These are phyloP conservation scores for Monosporascus cannonballus DNA, from an alignment of 2,329 filamentous ascomycete genomes.

Conservation along the genomic window DNA sequence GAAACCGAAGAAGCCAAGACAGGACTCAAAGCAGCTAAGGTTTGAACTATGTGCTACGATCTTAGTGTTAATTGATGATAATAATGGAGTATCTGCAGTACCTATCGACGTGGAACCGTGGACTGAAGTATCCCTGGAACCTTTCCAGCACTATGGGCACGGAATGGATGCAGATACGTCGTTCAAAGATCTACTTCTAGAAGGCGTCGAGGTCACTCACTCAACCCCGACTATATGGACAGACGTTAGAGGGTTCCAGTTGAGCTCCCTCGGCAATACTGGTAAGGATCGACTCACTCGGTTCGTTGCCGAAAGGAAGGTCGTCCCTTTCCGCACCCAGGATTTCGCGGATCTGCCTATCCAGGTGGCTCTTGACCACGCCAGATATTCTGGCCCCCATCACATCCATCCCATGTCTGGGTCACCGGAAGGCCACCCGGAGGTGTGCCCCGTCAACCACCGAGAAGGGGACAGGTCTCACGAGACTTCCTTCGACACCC, in stretches of 20 bases:
- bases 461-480: slow-evolving; percentile 57
- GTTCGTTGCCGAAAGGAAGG: slow-evolving; percentile 70
- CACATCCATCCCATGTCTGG: slow-evolving; percentile 79
- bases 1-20: slow-evolving; percentile 24
- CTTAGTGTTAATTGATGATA: slow-evolving; percentile 12
- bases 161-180: slow-evolving; percentile 66
- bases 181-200: slow-evolving; percentile 62
- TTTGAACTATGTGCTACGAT: not conserved
- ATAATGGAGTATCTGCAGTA: slow-evolving; percentile 59
- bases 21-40: slow-evolving; percentile 20
- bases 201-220: slow-evolving; percentile 46
- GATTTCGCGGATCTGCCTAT: slow-evolving; percentile 68
- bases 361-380: slow-evolving; percentile 60
- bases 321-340: slow-evolving; percentile 72
- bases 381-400: slow-evolving; percentile 71
- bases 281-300: slow-evolving; percentile 74
- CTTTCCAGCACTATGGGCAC: slow-evolving; percentile 69
- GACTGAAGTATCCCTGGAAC: slow-evolving; percentile 58
- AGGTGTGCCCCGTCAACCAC: slow-evolving; percentile 74
- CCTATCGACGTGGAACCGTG: slow-evolving; percentile 63
- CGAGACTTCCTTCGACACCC: slow-evolving; percentile 53
- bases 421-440: slow-evolving; percentile 64
- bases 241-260: slow-evolving; percentile 64
- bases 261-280: slow-evolving; percentile 59
- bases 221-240: slow-evolving; percentile 70